Evolutionary conservation across 192 early-diverging fungal species (phyloP), one percentile per base, ranked within the genome.

Genomic region (Backusella psychrophila): DNA sequence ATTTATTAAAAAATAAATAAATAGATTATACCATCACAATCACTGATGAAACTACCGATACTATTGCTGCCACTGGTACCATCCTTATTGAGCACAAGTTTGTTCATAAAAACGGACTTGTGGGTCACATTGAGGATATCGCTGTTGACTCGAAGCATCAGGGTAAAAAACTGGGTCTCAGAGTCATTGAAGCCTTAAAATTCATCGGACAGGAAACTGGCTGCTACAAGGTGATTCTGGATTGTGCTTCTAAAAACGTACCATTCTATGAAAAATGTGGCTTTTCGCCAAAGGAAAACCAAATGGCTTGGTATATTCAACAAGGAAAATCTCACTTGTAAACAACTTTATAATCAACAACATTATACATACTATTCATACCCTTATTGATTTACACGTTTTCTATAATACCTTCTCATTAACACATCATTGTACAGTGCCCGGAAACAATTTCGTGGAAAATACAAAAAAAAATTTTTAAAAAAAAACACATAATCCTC

Each of bases 251-350:
- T 75, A 85, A 89, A 85, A 96, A 96, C 78, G 87, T 96, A 35
- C 92, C 93, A 15, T 96, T 96, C 73, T 96, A 96, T 75, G 88
- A 90, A 75, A 96, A 96, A 80, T 96, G 93, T 77, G 94, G 93
- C 1, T 96, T 95, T 72, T 83, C 79, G 11, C 90, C 90, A 49
- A 96, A 94, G 87, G 93, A 88, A 70, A 79, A 84, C 49, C 86
- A 90, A 76, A 90, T 90, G 89, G 87, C 81, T n/a, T 90, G 87
- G 89, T 89, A 89, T 52, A 83, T 87, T 68, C 77, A 63, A 14
- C 38, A 69, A 41, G n/a, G 38, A 36, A 69, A 69, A 38, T 69
- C 68, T 6, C 36, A 69, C 11, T 29, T 69, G 12, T 69, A 69
- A 38, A 21, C 29, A 52, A 5, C 42, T 4, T 33, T 41, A 69